Percentiles rank a stretch among this genome's conserved stretches.
These are phyloP conservation scores for Vanrija sp. DNA, from an alignment of 1,284 basidiomycete species.

Conservation along the genomic window DNA sequence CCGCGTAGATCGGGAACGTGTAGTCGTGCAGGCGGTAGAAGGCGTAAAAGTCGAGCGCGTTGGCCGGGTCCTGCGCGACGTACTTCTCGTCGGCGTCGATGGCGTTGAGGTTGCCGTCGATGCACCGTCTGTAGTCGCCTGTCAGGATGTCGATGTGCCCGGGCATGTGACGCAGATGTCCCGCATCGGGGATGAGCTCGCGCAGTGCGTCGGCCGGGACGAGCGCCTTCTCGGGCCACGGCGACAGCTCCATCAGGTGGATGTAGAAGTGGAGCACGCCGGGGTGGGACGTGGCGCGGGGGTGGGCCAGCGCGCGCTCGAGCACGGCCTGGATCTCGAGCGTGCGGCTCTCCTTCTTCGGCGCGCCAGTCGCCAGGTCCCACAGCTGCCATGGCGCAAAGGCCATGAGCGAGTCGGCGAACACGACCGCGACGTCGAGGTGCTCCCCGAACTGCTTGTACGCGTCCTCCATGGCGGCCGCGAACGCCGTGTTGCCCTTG, in stretches of 20 bases:
- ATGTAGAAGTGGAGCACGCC: conserved; percentile 43
- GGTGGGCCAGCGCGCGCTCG: conserved; percentile 21
- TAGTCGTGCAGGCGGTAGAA: conserved; percentile 43
- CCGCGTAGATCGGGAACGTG: conserved; percentile 37
- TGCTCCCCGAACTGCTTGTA: conserved; percentile 23
- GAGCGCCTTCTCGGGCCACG: conserved; percentile 34
- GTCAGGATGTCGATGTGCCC: conserved; percentile 41
- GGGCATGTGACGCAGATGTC: conserved; percentile 44
- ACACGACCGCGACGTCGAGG: conserved; percentile 36
- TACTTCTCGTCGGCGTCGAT: conserved; percentile 38
- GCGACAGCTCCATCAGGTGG: conserved; percentile 42
- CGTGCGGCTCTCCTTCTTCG: conserved; percentile 21
- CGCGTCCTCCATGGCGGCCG: conserved; percentile 31
- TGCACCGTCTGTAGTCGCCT: conserved; percentile 41
- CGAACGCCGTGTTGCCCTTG: conserved; percentile 29
- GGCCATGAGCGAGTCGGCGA: conserved; percentile 39
- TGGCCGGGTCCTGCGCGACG: conserved; percentile 3
- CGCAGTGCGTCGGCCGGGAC: conserved; percentile 29
- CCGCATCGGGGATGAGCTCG: conserved; percentile 35
- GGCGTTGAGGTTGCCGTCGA: conserved; percentile 27
- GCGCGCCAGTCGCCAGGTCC: conserved; percentile 33
- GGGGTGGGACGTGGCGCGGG: conserved; percentile 22
- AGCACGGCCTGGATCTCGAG: conserved; percentile 27
- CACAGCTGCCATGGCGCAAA: conserved; percentile 42
- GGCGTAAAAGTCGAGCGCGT: conserved; percentile 29